A percentile compares a stretch with the other conserved stretches of the same genome.
Conservation (phyloP, 345 rosid species). For the Eucalyptus cladocalyx region DNA sequence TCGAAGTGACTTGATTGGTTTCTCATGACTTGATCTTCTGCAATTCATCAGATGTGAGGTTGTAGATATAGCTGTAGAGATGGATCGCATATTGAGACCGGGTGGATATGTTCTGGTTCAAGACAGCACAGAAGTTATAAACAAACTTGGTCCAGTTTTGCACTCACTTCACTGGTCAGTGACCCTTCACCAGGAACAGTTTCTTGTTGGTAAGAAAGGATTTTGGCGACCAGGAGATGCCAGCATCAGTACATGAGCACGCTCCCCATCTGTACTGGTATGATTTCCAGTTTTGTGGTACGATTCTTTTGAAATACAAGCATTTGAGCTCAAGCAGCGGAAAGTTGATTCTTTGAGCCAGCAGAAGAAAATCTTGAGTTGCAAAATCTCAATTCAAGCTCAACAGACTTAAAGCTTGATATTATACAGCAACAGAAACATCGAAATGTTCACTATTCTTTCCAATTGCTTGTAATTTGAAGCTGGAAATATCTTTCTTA, state of each 20-base stretch:
- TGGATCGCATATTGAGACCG: slow-evolving; percentile 75
- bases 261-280: not conserved
- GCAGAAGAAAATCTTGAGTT: not conserved
- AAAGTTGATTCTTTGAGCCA: not conserved
- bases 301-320: not conserved
- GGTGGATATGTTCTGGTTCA: slow-evolving; percentile 72
- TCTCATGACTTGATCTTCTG: not conserved
- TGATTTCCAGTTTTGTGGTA: not conserved
- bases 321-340: not conserved
- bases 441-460: not conserved
- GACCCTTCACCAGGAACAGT: slow-evolving; percentile 40
- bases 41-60: slow-evolving; percentile 46
- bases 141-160: slow-evolving; percentile 38
- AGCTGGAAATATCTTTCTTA: not conserved
- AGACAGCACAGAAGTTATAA: slow-evolving; percentile 44
- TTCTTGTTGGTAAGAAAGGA: slow-evolving; percentile 61
- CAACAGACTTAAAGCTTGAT: not conserved
- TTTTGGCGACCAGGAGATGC: slow-evolving; percentile 59
- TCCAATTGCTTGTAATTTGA: not conserved
- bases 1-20: not conserved
- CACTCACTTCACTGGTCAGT: slow-evolving; percentile 65
- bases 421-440: not conserved
- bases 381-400: not conserved
- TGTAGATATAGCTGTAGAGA: slow-evolving; percentile 43
- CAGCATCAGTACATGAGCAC: not conserved